phyloP scores from a whole-genome alignment of 805 yeast genomes.

The Komagataella mondaviorum region DNA sequence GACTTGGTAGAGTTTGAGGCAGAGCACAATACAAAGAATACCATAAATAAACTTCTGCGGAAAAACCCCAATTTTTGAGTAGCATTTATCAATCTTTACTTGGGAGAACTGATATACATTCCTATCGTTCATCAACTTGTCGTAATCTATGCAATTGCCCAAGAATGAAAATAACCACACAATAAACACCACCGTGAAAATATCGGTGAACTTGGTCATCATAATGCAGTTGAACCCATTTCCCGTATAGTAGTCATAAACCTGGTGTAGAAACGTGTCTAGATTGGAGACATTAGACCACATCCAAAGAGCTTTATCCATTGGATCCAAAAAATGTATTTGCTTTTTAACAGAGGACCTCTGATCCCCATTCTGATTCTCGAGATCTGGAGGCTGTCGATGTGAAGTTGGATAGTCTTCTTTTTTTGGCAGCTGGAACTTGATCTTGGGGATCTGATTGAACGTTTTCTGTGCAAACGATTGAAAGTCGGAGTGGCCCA shows the following conservation, averaged over 20 bases:
- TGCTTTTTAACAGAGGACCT: conserved; percentile 12
- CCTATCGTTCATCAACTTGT: conserved; percentile 7
- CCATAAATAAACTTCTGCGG: conserved; percentile 48
- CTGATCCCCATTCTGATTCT: conserved; percentile 3
- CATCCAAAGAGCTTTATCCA: conserved; percentile 78
- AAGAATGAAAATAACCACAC: conserved; percentile 68
- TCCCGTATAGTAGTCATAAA: conserved; percentile 74
- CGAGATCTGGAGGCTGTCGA: neutral
- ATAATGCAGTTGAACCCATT: conserved; percentile 78
- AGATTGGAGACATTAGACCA: conserved; percentile 95
- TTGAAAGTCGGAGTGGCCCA: neutral
- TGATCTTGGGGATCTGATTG: conserved; percentile 2
- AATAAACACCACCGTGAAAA: conserved; percentile 67
- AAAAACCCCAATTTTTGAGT: conserved; percentile 25
- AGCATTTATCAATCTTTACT: conserved; percentile 33
- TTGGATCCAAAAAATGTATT: conserved; percentile 36
- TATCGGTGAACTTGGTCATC: conserved; percentile 47
- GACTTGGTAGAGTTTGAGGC: conserved; percentile 38
- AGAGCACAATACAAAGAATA: conserved; percentile 41
- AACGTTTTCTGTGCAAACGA: conserved; percentile 1
- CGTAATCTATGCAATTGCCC: conserved; percentile 67
- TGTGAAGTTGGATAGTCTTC: neutral
- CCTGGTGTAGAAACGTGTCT: conserved; percentile 73
- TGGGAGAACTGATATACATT: conserved; percentile 23
- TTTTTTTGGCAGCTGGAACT: conserved; percentile 3